Base-by-base conservation (phyloP, 495 filamentous ascomycete species). In the Xylaria grammica region DNA sequence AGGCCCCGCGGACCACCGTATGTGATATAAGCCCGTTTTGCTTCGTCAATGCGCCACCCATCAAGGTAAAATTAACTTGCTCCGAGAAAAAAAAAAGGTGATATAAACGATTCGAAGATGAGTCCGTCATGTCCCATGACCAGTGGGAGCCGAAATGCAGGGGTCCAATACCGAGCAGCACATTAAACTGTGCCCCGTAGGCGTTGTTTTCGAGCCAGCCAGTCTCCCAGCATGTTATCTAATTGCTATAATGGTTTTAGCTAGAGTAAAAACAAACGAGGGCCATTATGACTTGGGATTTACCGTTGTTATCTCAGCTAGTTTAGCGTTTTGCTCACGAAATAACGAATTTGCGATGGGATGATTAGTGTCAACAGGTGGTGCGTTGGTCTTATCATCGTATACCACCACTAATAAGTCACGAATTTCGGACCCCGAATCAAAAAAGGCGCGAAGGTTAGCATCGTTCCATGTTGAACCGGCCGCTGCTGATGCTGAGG, bases 391-490 rank as follows among this genome's bases (percentile, higher is more conserved):
- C 76, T 91, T 95, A 75, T 97, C 93, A 70, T 96, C 93, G 72
- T 96, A 91, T 29, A 99, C 92, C 50, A 99, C 89, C 9, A 94
- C 83, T 57, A 97, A 85, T 72, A 98, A 81, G 72, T 99, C 95
- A 46, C 91, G 86, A 67, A 99, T 91, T 64, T 97, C 93, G n/a
- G 85, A 89, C 46, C 90, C 90, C 69, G 95, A 93, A 65, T 98
- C 94, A 67, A 98, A 88, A 78, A 97, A 99, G 20, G 91, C 88
- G 50, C 92, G 86, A 38, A 99, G 83, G 67, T 85, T 89, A 63
- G 88, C 82, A 74, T 97, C 95, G 67, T 89, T 93, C 95, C 95
- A 99, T 0, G 89, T 83, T 15, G 81, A 77, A 54, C 72, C 71
- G 17, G 75, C 72, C 51, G 79, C 63, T 10, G 75, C 69, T 24